phyloP scores from a whole-genome alignment of 2,329 filamentous ascomycete species.

The Cucurbitaria berberidis region DNA sequence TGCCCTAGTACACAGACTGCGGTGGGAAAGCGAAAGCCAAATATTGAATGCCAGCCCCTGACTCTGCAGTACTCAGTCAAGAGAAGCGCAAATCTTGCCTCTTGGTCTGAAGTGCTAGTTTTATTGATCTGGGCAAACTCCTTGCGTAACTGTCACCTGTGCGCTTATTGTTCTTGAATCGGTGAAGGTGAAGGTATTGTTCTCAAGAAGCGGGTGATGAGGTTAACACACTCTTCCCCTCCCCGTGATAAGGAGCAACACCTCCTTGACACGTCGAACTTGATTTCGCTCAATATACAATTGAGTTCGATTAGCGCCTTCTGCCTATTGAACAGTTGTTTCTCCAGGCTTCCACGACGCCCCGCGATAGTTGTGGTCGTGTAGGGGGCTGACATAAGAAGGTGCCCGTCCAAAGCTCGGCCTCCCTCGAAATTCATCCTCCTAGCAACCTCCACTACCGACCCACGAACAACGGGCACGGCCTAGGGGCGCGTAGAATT shows the following conservation, averaged over 20 bases:
- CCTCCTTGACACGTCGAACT: slow-evolving; percentile 13
- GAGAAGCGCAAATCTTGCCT: not conserved
- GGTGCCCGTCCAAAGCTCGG: slow-evolving; percentile 21
- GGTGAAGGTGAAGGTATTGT: slow-evolving; percentile 18
- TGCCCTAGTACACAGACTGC: not conserved
- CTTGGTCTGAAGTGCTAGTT: not conserved
- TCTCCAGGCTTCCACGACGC: slow-evolving; percentile 1
- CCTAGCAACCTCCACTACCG: slow-evolving; percentile 31
- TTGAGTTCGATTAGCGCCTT: not conserved
- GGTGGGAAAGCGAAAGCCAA: not conserved
- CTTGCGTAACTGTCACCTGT: not conserved
- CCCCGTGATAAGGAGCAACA: not conserved
- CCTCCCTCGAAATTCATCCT: slow-evolving; percentile 32
- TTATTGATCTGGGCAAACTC: not conserved
- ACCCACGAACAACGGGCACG: slow-evolving; percentile 38
- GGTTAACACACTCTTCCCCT: not conserved
- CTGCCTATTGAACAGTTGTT: not conserved
- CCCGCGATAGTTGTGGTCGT: slow-evolving; percentile 15
- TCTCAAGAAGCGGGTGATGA: slow-evolving; percentile 14
- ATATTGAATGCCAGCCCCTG: slow-evolving; percentile 1
- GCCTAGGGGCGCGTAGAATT: slow-evolving; percentile 32
- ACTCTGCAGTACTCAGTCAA: not conserved
- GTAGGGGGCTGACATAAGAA: slow-evolving; percentile 26
- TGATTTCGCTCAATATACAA: slow-evolving; percentile 1
- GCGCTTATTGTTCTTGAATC: not conserved